Conservation (phyloP, 2,329 filamentous ascomycete species). For the Leptographium radiaticola region DNA sequence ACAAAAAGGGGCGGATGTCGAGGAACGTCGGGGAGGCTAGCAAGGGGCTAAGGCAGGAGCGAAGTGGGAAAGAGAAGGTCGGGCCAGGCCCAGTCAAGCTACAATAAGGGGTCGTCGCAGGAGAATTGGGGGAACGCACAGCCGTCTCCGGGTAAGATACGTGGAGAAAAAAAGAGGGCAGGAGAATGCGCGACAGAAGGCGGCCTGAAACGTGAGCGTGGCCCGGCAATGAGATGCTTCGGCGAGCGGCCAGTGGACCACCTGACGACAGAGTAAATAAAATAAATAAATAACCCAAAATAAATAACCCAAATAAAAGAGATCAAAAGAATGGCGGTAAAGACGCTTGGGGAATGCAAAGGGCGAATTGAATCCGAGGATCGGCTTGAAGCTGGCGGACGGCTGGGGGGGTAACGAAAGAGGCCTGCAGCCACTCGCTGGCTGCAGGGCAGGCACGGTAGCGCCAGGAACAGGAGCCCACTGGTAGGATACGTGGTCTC, state of each 20-base stretch:
- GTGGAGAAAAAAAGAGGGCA: constrained; percentile 3
- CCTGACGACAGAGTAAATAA: background rate
- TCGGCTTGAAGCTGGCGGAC: background rate
- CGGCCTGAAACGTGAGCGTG: constrained; percentile 17
- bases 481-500: background rate
- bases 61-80: background rate
- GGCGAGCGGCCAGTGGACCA: background rate
- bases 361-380: background rate
- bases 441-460: background rate
- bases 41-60: background rate
- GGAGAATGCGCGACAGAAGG: constrained; percentile 15
- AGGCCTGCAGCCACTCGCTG: background rate
- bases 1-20: background rate
- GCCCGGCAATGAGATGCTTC: background rate
- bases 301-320: background rate
- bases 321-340: background rate
- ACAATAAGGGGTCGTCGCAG: background rate
- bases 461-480: background rate
- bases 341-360: background rate
- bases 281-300: background rate
- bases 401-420: background rate
- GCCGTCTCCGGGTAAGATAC: background rate
- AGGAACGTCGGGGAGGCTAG: background rate
- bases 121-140: background rate
- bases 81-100: background rate